Evolutionary conservation across 2,329 filamentous ascomycete species (phyloP), one percentile per base, ranked within the genome.

Genomic region (Epichloe amarillans): DNA sequence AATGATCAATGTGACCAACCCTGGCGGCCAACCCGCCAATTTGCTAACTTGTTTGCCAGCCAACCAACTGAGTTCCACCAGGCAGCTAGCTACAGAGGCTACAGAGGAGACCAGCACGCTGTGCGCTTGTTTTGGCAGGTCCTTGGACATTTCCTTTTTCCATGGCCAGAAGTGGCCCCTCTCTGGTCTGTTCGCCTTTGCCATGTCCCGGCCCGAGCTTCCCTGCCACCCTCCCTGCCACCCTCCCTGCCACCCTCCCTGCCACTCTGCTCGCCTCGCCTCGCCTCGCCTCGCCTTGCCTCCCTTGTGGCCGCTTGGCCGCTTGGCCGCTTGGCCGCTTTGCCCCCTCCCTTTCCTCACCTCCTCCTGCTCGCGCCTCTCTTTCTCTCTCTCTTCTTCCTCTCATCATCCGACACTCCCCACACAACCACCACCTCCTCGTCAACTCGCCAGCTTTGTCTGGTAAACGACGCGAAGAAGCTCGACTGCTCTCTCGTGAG

Each of bases 341-440:
- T 33, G 23, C 37, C 37, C 37, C 46, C 23, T 46, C 47, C 51
- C 46, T 50, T 49, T 50, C 45, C 37, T 47, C 23, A 26, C 49
- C 51, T 46, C 23, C 21, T 39, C 5, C 37, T 45, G 21, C 42
- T 36, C 40, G 39, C 49, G 45, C 48, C 47, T 47, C 17, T 43
- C 21, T 42, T 42, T 7, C 6, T 50, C 40, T 50, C 46, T 49
- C 51, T 50, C 51, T 51, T 52, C 47, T 52, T 50, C 47, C 49
- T 47, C 45, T 48, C 49, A 49, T 39, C 53, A 47, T 47, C 52
- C 46, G 37, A 45, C 47, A 47, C 35, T 23, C 23, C 23, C 47
- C 52, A 43, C 35, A 50, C 54, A 52, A 52, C 55, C 49, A 47
- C 41, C 50, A 50, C 50, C 54, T 21, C 39, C 17, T 26, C 37